Evolutionary conservation across 371 early-diverging fungal species (phyloP).

Genomic region (Capniomyces stellatus): DNA sequence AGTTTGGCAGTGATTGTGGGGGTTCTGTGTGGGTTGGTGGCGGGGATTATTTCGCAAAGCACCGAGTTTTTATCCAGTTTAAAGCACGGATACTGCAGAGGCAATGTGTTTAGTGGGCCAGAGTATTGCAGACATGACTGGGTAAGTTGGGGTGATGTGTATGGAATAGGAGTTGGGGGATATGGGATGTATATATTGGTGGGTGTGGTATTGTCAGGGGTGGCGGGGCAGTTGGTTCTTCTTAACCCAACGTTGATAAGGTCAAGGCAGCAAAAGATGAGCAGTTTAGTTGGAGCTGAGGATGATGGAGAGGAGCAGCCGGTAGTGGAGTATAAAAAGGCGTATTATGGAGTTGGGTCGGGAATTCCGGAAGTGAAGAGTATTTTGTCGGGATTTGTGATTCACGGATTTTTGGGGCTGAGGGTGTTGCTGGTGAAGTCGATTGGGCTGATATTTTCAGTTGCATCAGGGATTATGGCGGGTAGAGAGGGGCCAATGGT

Average conservation of each 20-base stretch:
- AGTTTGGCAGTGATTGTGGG: slow-evolving; percentile 55
- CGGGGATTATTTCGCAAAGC: slow-evolving; percentile 63
- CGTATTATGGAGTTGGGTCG: slow-evolving; percentile 58
- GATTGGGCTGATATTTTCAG: slow-evolving; percentile 48
- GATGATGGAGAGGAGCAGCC: background rate
- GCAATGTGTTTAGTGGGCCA: slow-evolving; percentile 59
- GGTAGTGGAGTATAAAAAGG: slow-evolving; percentile 25
- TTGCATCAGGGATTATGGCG: slow-evolving; percentile 71
- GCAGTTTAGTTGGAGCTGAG: background rate
- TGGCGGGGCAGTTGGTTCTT: slow-evolving; percentile 25
- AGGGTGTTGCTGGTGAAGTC: slow-evolving; percentile 52
- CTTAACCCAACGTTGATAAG: slow-evolving; percentile 27
- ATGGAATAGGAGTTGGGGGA: background rate
- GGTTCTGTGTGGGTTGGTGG: slow-evolving; percentile 50
- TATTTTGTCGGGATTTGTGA: slow-evolving; percentile 67
- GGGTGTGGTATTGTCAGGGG: slow-evolving; percentile 65
- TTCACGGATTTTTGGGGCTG: slow-evolving; percentile 52
- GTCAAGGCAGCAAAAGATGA: background rate
- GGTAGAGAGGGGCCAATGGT: slow-evolving; percentile 95
- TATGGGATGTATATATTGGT: slow-evolving; percentile 29
- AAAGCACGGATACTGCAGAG: slow-evolving; percentile 67
- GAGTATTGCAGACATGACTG: slow-evolving; percentile 45
- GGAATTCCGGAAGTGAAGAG: slow-evolving; percentile 75
- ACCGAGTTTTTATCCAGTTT: slow-evolving; percentile 62
- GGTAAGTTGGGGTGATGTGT: slow-evolving; percentile 24